These are phyloP conservation scores for Spathaspora girioi DNA, from an alignment of 805 yeast species.

Conservation along the genomic window DNA sequence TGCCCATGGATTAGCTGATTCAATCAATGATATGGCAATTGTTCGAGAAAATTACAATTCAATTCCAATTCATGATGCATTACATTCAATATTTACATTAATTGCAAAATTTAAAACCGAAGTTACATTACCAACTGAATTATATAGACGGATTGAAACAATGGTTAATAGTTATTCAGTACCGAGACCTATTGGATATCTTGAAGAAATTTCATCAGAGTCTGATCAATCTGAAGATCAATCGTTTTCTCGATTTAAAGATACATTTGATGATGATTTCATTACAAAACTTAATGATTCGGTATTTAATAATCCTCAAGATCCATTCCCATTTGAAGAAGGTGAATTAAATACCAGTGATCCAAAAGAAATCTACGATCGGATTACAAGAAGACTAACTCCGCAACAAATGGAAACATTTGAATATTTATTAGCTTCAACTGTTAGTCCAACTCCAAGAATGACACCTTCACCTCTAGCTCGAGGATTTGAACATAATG, in stretches of 20 bases:
- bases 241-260: not conserved
- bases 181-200: conserved; percentile 4
- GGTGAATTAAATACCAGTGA: not conserved
- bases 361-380: not conserved
- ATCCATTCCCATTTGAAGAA: not conserved
- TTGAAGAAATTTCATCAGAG: not conserved
- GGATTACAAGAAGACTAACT: conserved; percentile 2
- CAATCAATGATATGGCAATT: conserved; percentile 9
- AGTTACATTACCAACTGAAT: conserved; percentile 13
- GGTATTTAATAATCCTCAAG: not conserved
- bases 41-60: conserved; percentile 1
- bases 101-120: conserved; percentile 21
- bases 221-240: not conserved
- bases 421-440: not conserved
- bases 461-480: not conserved
- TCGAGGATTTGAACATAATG: not conserved
- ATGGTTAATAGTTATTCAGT: conserved; percentile 3
- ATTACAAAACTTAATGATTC: not conserved
- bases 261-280: not conserved
- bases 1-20: conserved; percentile 24
- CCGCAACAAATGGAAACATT: conserved; percentile 2
- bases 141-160: conserved; percentile 1
- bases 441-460: not conserved
- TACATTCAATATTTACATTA: conserved; percentile 15
- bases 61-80: conserved; percentile 1